These are phyloP conservation scores for Colletotrichum cereale DNA, from an alignment of 2,329 filamentous ascomycete species.

Conservation along the genomic window DNA sequence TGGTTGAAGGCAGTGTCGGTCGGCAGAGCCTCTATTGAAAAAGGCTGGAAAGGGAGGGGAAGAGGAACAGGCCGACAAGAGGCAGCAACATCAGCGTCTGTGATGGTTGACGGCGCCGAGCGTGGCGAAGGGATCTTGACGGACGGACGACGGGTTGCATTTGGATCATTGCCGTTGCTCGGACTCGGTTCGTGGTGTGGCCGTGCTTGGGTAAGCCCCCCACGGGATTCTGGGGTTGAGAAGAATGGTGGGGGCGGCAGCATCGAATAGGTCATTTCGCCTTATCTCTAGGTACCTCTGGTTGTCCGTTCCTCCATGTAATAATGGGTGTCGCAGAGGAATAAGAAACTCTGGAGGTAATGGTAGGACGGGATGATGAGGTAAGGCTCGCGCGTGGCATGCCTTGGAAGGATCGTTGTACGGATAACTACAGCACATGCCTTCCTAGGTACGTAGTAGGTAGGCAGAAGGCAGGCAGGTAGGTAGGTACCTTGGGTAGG, in stretches of 20 bases:
- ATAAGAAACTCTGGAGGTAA: not conserved
- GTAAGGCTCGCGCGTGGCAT: not conserved
- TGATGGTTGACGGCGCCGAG: not conserved
- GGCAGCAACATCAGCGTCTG: not conserved
- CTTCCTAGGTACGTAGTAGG: too few species aligned
- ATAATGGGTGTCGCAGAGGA: not conserved
- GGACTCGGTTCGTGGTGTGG: conserved; percentile 7
- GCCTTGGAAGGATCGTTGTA: too few species aligned
- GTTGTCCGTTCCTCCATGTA: not conserved
- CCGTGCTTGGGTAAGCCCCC: not conserved
- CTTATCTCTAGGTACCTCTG: not conserved
- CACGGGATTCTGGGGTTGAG: not conserved
- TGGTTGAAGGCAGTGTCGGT: conserved; percentile 1
- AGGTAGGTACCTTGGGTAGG: not conserved
- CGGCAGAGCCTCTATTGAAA: conserved; percentile 8
- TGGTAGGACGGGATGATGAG: not conserved
- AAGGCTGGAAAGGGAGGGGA: not conserved
- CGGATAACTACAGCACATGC: too few species aligned
- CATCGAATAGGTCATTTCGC: not conserved
- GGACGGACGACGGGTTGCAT: conserved; percentile 3
- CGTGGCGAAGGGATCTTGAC: conserved; percentile 16
- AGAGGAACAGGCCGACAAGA: not conserved
- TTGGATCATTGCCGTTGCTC: not conserved
- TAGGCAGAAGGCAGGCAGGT: too few species aligned
- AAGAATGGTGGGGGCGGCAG: not conserved